Conservation (phyloP, 2,329 filamentous ascomycete species). For the Arthrobotrys pseudoclavata region DNA sequence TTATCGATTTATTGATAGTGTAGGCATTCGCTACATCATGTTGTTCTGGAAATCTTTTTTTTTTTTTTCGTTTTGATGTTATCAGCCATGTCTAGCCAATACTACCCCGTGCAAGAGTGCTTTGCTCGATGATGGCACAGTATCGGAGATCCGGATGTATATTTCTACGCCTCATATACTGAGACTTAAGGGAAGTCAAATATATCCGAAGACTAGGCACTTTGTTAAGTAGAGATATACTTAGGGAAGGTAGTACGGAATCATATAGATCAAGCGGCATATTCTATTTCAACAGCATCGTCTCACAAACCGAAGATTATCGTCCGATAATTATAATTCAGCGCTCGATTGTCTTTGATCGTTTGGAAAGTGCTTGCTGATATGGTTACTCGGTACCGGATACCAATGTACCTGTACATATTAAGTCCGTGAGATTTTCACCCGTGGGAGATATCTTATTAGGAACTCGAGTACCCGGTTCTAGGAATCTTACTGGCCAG, state of each 20-base stretch:
- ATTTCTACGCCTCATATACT: neutral
- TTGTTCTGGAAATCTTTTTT: constrained; percentile 15
- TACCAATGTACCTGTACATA: constrained; percentile 7
- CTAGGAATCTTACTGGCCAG: neutral
- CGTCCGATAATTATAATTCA: constrained; percentile 16
- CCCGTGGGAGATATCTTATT: constrained; percentile 4
- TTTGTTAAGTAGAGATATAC: neutral
- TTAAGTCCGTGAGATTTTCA: neutral
- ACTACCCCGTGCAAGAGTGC: neutral
- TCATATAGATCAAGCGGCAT: neutral
- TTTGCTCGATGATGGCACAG: neutral
- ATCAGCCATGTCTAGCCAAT: neutral
- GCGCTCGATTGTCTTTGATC: neutral
- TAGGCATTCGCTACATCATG: neutral
- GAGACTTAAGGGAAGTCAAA: neutral
- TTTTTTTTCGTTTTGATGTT: neutral
- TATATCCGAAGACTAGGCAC: neutral
- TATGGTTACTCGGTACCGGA: neutral
- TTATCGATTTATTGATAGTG: neutral
- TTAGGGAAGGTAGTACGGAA: neutral
- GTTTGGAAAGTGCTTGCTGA: neutral
- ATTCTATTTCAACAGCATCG: neutral
- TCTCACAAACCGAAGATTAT: constrained; percentile 12
- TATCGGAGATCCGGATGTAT: constrained; percentile 20
- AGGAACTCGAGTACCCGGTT: neutral